A percentile compares a stretch with the other conserved stretches of the same genome.
Conservation (phyloP, 2,329 filamentous ascomycete species). For the Cadophora gregata region DNA sequence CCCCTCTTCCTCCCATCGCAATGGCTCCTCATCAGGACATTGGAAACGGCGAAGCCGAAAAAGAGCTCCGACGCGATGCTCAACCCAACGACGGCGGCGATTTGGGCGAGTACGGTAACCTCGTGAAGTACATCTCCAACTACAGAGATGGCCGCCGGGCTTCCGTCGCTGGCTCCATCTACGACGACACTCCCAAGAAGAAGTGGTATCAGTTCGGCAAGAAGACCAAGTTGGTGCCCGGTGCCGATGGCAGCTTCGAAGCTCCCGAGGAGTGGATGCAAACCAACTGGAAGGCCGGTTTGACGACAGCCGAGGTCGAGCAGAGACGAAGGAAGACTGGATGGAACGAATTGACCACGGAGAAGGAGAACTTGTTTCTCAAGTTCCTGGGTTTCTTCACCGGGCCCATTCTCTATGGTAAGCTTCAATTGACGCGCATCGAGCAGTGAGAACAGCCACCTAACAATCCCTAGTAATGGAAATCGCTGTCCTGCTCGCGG, state of each 20-base stretch:
- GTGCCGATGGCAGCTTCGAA: conserved; percentile 46
- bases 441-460: neutral
- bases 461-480: conserved; percentile 68
- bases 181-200: conserved; percentile 48
- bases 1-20: conserved; percentile 23
- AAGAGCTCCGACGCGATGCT: conserved; percentile 25
- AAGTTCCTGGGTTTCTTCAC: conserved; percentile 79
- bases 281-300: conserved; percentile 70
- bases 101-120: conserved; percentile 66
- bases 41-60: conserved; percentile 38
- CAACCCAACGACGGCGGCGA: conserved; percentile 36
- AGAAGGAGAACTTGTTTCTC: conserved; percentile 77
- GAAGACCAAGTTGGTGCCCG: conserved; percentile 45
- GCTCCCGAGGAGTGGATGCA: conserved; percentile 70
- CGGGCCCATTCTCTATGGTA: conserved; percentile 79
- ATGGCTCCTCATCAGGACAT: conserved; percentile 36
- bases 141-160: conserved; percentile 65
- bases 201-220: conserved; percentile 65
- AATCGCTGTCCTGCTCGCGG: conserved; percentile 74
- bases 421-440: conserved; percentile 39
- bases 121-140: conserved; percentile 71
- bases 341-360: conserved; percentile 74
- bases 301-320: conserved; percentile 65
- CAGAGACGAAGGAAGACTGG: conserved; percentile 68
- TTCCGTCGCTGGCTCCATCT: conserved; percentile 50